Evolutionary conservation across 1,284 basidiomycete genomes (phyloP).

Genomic region (Gymnopus androsaceus): DNA sequence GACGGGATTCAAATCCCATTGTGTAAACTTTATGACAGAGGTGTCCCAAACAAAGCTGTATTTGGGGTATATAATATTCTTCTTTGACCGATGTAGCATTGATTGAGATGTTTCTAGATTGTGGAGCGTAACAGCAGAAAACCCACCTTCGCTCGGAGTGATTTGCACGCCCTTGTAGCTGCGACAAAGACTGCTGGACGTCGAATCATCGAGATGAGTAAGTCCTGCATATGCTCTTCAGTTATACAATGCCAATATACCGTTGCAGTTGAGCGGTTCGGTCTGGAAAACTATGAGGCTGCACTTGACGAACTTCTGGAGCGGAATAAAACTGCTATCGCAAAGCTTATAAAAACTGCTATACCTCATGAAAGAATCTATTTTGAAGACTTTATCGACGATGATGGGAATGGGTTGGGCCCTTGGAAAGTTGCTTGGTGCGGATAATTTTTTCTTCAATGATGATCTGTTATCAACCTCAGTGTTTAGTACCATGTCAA

Average conservation of each 20-base stretch:
- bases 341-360: conserved; percentile 26
- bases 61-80: conserved; percentile 17
- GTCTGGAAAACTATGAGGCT: conserved; percentile 23
- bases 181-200: conserved; percentile 29
- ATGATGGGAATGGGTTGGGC: conserved; percentile 28
- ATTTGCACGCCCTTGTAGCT: conserved; percentile 32
- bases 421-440: conserved; percentile 30
- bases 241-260: not conserved
- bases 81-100: not conserved
- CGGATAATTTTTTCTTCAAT: not conserved
- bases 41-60: conserved; percentile 27
- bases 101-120: conserved; percentile 20
- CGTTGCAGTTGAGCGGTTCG: conserved; percentile 27
- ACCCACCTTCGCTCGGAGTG: conserved; percentile 30
- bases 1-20: conserved; percentile 34
- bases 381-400: conserved; percentile 32
- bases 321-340: conserved; percentile 26
- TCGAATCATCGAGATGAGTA: conserved; percentile 29
- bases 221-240: not conserved
- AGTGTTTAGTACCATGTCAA: conserved; percentile 15
- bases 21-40: conserved; percentile 30
- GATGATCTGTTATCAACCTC: not conserved
- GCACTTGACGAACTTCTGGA: conserved; percentile 24
- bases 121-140: conserved; percentile 32
- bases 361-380: conserved; percentile 25